Percentiles rank a stretch among this genome's conserved stretches.
Evolutionary conservation across 805 yeast species (phyloP).

Genomic region (Blastobotrys peoriensis): DNA sequence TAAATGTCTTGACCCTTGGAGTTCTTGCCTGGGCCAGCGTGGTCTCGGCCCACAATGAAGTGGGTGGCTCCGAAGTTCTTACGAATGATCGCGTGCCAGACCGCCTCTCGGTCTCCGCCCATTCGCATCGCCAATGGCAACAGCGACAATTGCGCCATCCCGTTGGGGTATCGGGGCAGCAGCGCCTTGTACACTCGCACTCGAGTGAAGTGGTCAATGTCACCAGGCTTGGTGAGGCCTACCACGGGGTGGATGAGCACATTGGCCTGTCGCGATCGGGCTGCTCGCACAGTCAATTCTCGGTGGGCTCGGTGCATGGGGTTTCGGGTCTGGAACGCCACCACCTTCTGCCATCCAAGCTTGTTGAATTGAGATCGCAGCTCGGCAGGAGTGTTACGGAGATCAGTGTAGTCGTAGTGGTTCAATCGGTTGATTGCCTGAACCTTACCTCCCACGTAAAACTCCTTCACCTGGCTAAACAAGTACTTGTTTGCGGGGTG

Average conservation of each 20-base stretch:
- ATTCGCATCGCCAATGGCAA: slow-evolving; percentile 97
- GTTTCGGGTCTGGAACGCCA: slow-evolving; percentile 96
- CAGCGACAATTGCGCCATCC: slow-evolving; percentile 82
- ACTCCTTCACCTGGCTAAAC: slow-evolving; percentile 67
- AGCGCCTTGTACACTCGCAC: slow-evolving; percentile 92
- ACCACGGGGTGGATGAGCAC: slow-evolving; percentile 95
- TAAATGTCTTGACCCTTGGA: slow-evolving; percentile 90
- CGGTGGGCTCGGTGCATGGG: slow-evolving; percentile 99
- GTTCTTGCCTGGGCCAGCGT: slow-evolving; percentile 91
- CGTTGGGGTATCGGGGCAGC: slow-evolving; percentile 87
- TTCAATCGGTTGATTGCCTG: slow-evolving; percentile 79
- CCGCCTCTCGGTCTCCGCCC: slow-evolving; percentile 98
- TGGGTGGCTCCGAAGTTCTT: slow-evolving; percentile 96
- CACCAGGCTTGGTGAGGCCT: slow-evolving; percentile 96
- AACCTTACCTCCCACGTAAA: slow-evolving; percentile 80
- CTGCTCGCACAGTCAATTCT: slow-evolving; percentile 93
- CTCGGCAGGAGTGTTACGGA: slow-evolving; percentile 86
- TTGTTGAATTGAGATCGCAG: slow-evolving; percentile 75
- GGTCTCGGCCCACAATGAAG: slow-evolving; percentile 96
- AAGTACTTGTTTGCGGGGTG: slow-evolving; percentile 87
- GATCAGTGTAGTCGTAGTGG: slow-evolving; percentile 85
- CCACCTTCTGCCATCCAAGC: slow-evolving; percentile 82
- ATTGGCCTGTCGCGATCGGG: slow-evolving; percentile 83
- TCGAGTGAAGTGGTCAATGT: slow-evolving; percentile 95
- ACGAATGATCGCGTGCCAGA: slow-evolving; percentile 96